A percentile compares a stretch with the other conserved stretches of the same genome.
Evolutionary conservation across 1,284 basidiomycete genomes (phyloP).

Genomic region (Pascua sp.): DNA sequence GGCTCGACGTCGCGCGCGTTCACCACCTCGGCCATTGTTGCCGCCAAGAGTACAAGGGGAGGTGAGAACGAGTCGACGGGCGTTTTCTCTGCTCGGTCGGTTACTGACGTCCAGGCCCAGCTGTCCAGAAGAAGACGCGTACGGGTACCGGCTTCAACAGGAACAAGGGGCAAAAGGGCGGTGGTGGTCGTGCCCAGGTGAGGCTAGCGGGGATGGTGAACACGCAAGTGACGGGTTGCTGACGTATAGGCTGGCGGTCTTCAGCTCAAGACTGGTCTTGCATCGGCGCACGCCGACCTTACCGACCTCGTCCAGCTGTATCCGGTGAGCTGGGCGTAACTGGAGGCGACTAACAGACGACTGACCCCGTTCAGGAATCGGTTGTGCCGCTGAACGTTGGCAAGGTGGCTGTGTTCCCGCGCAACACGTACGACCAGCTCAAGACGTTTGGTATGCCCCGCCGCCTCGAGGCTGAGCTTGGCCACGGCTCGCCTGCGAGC

Average conservation of each 20-base stretch:
- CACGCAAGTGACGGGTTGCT: not conserved
- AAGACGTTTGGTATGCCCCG: constrained; percentile 40
- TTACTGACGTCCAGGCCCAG: constrained; percentile 2
- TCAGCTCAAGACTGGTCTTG: constrained; percentile 25
- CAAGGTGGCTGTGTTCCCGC: constrained; percentile 31
- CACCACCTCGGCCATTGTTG: constrained; percentile 15
- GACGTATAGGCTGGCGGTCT: constrained; percentile 13
- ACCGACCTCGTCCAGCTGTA: constrained; percentile 30
- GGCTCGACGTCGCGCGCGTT: constrained; percentile 21
- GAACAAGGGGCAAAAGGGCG: not conserved
- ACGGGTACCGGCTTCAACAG: constrained; percentile 1
- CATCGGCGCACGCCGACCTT: constrained; percentile 26
- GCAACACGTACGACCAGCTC: constrained; percentile 28
- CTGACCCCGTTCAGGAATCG: constrained; percentile 21
- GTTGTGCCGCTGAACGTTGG: constrained; percentile 29
- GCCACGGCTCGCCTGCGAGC: constrained; percentile 26
- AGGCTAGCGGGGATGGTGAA: not conserved
- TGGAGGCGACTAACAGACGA: not conserved
- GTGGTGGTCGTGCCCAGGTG: constrained; percentile 6
- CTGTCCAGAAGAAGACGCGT: not conserved
- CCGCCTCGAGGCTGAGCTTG: constrained; percentile 39
- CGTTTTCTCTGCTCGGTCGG: not conserved
- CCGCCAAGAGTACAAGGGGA: constrained; percentile 12
- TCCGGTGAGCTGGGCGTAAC: constrained; percentile 23
- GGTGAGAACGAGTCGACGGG: not conserved